Evolutionary conservation across 2,329 filamentous ascomycete genomes (phyloP).

Genomic region (Furcasterigmium sp.): DNA sequence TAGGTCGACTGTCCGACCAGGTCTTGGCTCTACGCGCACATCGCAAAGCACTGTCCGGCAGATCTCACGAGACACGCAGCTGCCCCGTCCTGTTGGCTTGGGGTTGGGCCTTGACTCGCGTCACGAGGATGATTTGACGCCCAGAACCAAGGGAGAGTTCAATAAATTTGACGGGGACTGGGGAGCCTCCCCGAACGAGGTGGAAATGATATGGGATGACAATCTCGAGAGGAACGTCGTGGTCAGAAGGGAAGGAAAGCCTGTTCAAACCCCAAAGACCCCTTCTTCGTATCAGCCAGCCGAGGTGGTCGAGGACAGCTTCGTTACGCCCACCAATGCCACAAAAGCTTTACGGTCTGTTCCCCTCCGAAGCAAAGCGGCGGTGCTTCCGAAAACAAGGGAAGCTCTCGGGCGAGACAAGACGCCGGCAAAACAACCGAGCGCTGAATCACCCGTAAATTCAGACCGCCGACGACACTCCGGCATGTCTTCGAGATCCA

Average conservation of each 20-base stretch:
- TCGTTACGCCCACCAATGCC: conserved; percentile 45
- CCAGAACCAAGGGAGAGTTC: conserved; percentile 42
- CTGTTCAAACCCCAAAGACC: neutral
- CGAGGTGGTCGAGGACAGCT: conserved; percentile 42
- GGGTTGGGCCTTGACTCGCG: conserved; percentile 9
- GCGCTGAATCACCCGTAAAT: conserved; percentile 32
- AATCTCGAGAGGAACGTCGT: conserved; percentile 49
- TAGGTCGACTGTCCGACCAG: conserved; percentile 33
- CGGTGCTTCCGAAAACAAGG: conserved; percentile 30
- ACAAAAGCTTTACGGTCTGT: conserved; percentile 42
- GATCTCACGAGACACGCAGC: conserved; percentile 20
- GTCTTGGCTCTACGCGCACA: conserved; percentile 31
- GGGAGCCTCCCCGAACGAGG: conserved; percentile 38
- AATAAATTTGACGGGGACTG: conserved; percentile 56
- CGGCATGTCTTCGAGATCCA: conserved; percentile 48
- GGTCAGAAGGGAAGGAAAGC: conserved; percentile 38
- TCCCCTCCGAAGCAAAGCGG: conserved; percentile 36
- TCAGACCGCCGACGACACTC: conserved; percentile 46
- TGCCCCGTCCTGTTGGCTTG: conserved; percentile 5
- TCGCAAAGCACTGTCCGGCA: conserved; percentile 41
- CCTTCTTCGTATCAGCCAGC: conserved; percentile 1
- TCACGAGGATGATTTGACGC: conserved; percentile 32
- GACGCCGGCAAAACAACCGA: conserved; percentile 23
- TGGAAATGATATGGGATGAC: conserved; percentile 50
- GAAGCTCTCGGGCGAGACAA: conserved; percentile 21